Base-by-base conservation (phyloP, 75 land plant species). In the Selaginella moellendorffii region DNA sequence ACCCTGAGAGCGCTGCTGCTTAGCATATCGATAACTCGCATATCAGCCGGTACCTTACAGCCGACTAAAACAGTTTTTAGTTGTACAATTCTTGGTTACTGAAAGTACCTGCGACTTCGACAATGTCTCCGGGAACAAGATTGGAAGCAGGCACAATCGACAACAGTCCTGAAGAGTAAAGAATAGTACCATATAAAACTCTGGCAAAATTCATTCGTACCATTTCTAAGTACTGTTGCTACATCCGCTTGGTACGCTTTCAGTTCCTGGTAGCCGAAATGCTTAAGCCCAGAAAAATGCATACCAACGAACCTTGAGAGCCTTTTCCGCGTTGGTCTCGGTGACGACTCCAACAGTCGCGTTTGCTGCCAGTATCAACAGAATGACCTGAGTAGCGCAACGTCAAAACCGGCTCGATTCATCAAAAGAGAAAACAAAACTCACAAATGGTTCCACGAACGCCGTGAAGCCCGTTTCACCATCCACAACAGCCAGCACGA, bases 111-210 rank as follows among this genome's bases (percentile, higher is more conserved):
- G 80, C 69, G 72, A 89, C 88, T 79, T 95, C 99, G 58, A 89
- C 99, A 68, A 95, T 82, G 71, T 95, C 99, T 27, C 99, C 99
- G 25, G 96, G 99, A 22, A 92, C 98, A 68, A 95, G 99, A n/a
- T 85, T 88, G 29, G 90, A 69, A 1, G 99, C 99, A 27, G 96
- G 90, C 26, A 86, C 56, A 30, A 95, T 95, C 42, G 99, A 85
- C 64, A 85, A 79, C 64, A 88, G 82, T 58, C 99, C 99, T 95
- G 81, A 30, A 74, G 58, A 83, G 20, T 25, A 20, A 19, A 1
- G 23, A 20, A 24, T 12, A 24, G 56, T 31, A 24, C 5, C 21
- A 62, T 36, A 62, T 24, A 19, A 22, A 52, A 21, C n/a, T 24
- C 18, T 26, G 1, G 20, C 71, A 69, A 28, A 28, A 9, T 14